A percentile compares a stretch with the other conserved stretches of the same genome.
Conservation (phyloP, 805 yeast species). For the Sugiyamaella floridensis region DNA sequence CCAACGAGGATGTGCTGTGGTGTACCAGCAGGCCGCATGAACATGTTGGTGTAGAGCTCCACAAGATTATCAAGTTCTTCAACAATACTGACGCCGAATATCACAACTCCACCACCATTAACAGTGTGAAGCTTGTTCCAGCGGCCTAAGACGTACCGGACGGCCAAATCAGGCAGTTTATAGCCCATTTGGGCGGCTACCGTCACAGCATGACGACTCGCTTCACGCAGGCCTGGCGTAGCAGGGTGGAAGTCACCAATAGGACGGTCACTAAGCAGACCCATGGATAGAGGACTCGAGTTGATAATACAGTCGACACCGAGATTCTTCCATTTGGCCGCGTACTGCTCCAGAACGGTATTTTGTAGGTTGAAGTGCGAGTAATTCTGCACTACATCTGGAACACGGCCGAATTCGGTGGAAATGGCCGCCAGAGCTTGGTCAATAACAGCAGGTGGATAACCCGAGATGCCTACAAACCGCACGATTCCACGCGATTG, state of each 20-base stretch:
- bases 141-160: slow-evolving; percentile 59
- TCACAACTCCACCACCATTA: slow-evolving; percentile 16
- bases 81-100: slow-evolving; percentile 12
- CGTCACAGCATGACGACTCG: slow-evolving; percentile 39
- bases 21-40: slow-evolving; percentile 2
- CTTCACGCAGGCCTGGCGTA: slow-evolving; percentile 43
- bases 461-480: slow-evolving; percentile 77
- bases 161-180: slow-evolving; percentile 76
- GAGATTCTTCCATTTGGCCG: slow-evolving; percentile 35
- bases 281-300: slow-evolving; percentile 85
- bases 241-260: slow-evolving; percentile 82
- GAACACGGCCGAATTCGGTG: slow-evolving; percentile 42
- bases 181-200: slow-evolving; percentile 37
- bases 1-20: slow-evolving; percentile 5
- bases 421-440: slow-evolving; percentile 18
- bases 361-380: slow-evolving; percentile 80
- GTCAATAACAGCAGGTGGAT: slow-evolving; percentile 64
- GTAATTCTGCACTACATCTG: slow-evolving; percentile 74
- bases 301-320: slow-evolving; percentile 54
- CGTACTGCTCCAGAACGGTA: slow-evolving; percentile 45
- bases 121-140: slow-evolving; percentile 35
- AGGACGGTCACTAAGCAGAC: slow-evolving; percentile 58
- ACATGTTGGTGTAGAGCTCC: slow-evolving; percentile 7
- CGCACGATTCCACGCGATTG: slow-evolving; percentile 56
- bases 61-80: slow-evolving; percentile 12